Evolutionary conservation across 2,329 filamentous ascomycete genomes (phyloP), one percentile per base, ranked within the genome.

Genomic region (Colletotrichum abscissum): DNA sequence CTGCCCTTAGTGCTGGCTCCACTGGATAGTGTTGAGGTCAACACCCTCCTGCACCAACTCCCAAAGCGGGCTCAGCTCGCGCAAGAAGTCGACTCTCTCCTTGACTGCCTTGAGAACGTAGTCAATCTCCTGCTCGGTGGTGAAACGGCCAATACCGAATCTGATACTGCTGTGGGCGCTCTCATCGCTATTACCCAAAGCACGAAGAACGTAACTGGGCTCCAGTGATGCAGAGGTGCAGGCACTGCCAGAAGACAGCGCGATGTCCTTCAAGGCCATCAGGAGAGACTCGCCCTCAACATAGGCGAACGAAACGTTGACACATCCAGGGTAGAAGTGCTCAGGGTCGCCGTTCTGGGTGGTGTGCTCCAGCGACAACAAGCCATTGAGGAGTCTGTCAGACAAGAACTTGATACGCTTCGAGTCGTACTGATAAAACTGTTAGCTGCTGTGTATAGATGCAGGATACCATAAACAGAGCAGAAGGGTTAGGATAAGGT

Each of bases 261-360:
- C 97, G 83, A 99, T 98, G 78, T 99, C 97, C 85, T 99, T 99
- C 58, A 99, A 86, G 0, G 97, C 97, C 97, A 99, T 99, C 75
- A 99, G 89, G 1, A 99, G 92, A 2, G 97, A 98, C 84, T 99
- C 97, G 77, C 97, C 97, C 84, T 99, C 97, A 5, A 99, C 95
- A 79, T 99, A 99, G 42, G 97, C 96, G 80, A 99, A 99, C 0
- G 97, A 99, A 12, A 99, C 94, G 82, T 99, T 99, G 74, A 99
- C 96, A 78, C 97, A 99, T 75, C 97, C 97, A 2, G 97, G 95
- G 82, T 99, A 99, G 83, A 97, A 97, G 65, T 91, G 89, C 5
- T 93, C 84, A 2, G 92, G 88, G 78, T 97, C 95, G 63, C 97
- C 97, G 79, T 99, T 99, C 78, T 98, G 92, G 9, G 89, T 90